Conservation (phyloP, 768 basidiomycete genomes). For the Russula sp. region DNA sequence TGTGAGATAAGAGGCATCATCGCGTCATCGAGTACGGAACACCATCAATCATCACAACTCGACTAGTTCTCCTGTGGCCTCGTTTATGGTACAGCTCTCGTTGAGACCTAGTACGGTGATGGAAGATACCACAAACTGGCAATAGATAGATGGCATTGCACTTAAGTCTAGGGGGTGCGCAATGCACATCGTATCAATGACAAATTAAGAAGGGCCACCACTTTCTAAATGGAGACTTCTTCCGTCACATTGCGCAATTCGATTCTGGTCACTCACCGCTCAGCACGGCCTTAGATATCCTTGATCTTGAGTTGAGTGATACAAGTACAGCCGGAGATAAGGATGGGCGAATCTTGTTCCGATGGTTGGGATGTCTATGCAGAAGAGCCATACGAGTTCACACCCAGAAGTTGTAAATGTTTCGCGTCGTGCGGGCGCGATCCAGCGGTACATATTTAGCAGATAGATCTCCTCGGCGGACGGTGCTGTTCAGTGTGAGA, state of each 20-base stretch:
- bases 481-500: background rate
- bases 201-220: background rate
- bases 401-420: conserved; percentile 20
- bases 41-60: background rate
- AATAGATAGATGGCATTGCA: background rate
- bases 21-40: background rate
- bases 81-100: background rate
- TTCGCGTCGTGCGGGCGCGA: background rate
- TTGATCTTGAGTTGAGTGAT: too few relatives aligned
- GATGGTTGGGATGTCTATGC: background rate
- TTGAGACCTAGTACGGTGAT: background rate
- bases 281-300: too few relatives aligned
- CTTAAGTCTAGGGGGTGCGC: too few relatives aligned
- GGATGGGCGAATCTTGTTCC: background rate
- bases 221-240: background rate
- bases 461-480: conserved; percentile 18
- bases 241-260: background rate
- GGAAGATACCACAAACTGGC: background rate
- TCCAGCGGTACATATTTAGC: background rate
- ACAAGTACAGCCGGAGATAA: background rate
- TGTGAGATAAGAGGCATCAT: background rate
- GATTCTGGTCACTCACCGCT: too few relatives aligned
- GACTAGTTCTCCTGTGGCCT: background rate
- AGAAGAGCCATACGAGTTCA: background rate
- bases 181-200: background rate